These are phyloP conservation scores for Bertia moriformis DNA, from an alignment of 2,329 filamentous ascomycete species.

Conservation along the genomic window DNA sequence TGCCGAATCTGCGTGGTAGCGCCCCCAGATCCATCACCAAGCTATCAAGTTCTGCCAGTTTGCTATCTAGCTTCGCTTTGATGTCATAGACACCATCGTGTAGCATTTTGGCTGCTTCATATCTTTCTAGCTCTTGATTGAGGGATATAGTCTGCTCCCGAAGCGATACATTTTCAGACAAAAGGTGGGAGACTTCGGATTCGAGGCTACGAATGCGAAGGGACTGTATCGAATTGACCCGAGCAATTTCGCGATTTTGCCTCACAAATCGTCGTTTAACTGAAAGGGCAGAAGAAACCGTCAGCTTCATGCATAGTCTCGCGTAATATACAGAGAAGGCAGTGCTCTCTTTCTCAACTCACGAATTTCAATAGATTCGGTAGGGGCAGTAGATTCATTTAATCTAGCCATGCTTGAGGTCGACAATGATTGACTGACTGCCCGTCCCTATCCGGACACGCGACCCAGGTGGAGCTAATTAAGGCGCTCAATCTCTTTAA, in stretches of 20 bases:
- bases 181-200: constrained; percentile 41
- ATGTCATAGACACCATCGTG: constrained; percentile 30
- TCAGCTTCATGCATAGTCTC: no score
- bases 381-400: constrained; percentile 25
- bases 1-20: background rate
- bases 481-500: no score
- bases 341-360: constrained; percentile 12
- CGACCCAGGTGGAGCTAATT: no score
- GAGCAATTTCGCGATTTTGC: constrained; percentile 52
- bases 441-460: no score
- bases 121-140: constrained; percentile 34
- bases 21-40: constrained; percentile 28
- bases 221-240: constrained; percentile 48
- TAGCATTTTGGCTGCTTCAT: constrained; percentile 24
- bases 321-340: background rate
- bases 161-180: constrained; percentile 43
- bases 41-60: constrained; percentile 35
- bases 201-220: constrained; percentile 49
- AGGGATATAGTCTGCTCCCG: constrained; percentile 41
- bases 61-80: constrained; percentile 36
- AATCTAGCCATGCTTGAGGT: constrained; percentile 28
- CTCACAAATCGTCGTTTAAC: constrained; percentile 50
- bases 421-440: no score
- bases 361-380: constrained; percentile 30
- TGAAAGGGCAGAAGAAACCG: constrained; percentile 16